These are phyloP conservation scores for Arabidopsis lyrata DNA, from an alignment of 441 rosid genomes.

Conservation along the genomic window DNA sequence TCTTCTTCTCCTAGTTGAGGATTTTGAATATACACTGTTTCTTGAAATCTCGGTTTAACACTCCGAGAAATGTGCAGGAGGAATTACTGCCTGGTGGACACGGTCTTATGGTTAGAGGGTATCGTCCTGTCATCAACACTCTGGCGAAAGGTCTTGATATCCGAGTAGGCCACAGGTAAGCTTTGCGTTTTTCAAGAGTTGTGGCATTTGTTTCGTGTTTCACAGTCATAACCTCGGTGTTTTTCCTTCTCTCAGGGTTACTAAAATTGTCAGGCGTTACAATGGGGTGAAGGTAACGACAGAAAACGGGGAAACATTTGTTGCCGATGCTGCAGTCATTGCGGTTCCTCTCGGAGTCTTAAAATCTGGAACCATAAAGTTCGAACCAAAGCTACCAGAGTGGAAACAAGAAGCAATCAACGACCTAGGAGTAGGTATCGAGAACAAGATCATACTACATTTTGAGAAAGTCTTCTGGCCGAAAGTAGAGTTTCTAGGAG, in stretches of 20 bases:
- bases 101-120: constrained; percentile 97
- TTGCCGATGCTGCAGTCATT: constrained; percentile 84
- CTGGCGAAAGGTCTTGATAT: constrained; percentile 94
- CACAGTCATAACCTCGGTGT: constrained; percentile 3
- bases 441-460: constrained; percentile 84
- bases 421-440: constrained; percentile 91
- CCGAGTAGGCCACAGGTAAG: constrained; percentile 78
- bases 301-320: constrained; percentile 72
- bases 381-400: constrained; percentile 91
- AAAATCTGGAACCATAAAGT: constrained; percentile 65
- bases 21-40: neutral
- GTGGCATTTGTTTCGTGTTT: constrained; percentile 2
- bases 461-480: constrained; percentile 97
- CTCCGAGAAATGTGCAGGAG: constrained; percentile 55
- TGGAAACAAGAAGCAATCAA: constrained; percentile 94
- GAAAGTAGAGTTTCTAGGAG: constrained; percentile 95
- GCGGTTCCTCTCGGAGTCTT: constrained; percentile 91
- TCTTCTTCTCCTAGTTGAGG: neutral
- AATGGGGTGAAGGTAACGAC: constrained; percentile 85
- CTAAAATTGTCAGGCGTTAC: constrained; percentile 62
- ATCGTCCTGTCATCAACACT: constrained; percentile 90
- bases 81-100: constrained; percentile 95
- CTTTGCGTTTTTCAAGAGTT: neutral
- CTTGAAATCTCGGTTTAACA: neutral
- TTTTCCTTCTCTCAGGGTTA: constrained; percentile 59